Base-by-base conservation (phyloP, 1,139 yeast species). In the Magnusiomyces paraingens region DNA sequence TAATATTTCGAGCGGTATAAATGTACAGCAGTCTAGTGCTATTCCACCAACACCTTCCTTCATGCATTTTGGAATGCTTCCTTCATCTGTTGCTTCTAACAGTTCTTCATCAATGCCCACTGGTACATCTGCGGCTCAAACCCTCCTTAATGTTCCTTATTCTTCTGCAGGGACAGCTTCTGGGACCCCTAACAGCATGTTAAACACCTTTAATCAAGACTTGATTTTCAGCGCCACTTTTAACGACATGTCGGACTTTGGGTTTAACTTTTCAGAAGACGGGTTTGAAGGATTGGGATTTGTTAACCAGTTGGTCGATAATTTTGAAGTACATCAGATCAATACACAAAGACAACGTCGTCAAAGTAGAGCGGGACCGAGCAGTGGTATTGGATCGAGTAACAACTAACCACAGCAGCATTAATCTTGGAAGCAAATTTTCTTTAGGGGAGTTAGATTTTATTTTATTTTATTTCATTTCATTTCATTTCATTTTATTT, bases 271-370 rank as follows among this genome's bases (percentile, higher is more conserved):
- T 63, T 74, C 82, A 53, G 81, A 79, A 62, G 83, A 84, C 61
- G 78, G 76, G 50, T 73, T 79, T 41, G 82, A 86, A 41, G 95
- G 96, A 18, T 73, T 88, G 53, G 95, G 87, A 57, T 88, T 88
- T 62, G 96, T 87, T 39, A 95, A 86, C 46, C 94, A 94, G 2
- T 84, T 94, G 83, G 86, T 95, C 8, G 91, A 86, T 65, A 84
- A 86, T 78, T 80, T 88, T 52, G 95, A 87, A 65, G 87, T 83
- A 50, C 61, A 59, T 29, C 67, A 63, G 32, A 64, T 63, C 44
- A 58, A 55, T 56, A 57, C 55, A 55, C 60, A 56, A 42, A 54
- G 53, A 49, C 58, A 59, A 49, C 55, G 52, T 42, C 53, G 45
- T 15, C 48, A 47, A 26, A 18, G 26, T 12, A n/a, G 26, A 14